Conservation (phyloP, 306 rosid genomes). For the Albizia julibrissin region DNA sequence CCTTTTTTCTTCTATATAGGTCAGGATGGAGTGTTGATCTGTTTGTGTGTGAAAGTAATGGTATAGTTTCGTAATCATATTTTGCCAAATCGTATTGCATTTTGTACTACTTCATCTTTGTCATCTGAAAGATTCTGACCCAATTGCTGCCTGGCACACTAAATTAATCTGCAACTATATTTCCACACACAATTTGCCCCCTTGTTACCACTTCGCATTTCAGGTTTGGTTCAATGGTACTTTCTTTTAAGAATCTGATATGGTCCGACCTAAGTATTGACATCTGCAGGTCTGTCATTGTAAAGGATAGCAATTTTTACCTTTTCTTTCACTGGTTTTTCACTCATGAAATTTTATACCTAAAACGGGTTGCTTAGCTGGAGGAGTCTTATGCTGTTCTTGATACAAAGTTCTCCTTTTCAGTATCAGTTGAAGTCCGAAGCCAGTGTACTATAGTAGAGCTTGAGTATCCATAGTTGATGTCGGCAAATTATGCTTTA, state of each 20-base stretch:
- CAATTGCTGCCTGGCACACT: neutral
- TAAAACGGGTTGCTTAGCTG: constrained; percentile 27
- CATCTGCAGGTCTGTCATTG: constrained; percentile 19
- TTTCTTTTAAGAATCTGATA: too few relatives aligned
- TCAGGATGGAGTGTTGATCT: constrained; percentile 65
- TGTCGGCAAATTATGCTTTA: neutral
- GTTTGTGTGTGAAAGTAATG: constrained; percentile 73
- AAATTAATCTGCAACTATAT: constrained; percentile 10
- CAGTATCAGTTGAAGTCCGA: neutral
- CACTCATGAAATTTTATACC: neutral
- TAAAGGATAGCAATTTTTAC: constrained; percentile 5
- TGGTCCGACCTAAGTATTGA: too few relatives aligned
- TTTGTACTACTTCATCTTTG: constrained; percentile 30
- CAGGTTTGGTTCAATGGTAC: neutral
- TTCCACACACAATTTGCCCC: neutral
- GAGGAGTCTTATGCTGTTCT: constrained; percentile 17
- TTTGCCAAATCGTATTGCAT: constrained; percentile 44
- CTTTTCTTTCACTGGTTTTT: constrained; percentile 23
- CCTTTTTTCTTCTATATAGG: constrained; percentile 41
- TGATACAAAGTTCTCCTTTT: neutral
- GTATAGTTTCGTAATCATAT: constrained; percentile 61
- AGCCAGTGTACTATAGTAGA: neutral
- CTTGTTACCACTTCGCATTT: neutral
- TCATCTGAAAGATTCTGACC: constrained; percentile 27
- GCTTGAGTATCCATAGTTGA: neutral